Percentiles rank a stretch among this genome's conserved stretches.
Conservation (phyloP, 2,329 filamentous ascomycete genomes). For the Diplodia intermedia region DNA sequence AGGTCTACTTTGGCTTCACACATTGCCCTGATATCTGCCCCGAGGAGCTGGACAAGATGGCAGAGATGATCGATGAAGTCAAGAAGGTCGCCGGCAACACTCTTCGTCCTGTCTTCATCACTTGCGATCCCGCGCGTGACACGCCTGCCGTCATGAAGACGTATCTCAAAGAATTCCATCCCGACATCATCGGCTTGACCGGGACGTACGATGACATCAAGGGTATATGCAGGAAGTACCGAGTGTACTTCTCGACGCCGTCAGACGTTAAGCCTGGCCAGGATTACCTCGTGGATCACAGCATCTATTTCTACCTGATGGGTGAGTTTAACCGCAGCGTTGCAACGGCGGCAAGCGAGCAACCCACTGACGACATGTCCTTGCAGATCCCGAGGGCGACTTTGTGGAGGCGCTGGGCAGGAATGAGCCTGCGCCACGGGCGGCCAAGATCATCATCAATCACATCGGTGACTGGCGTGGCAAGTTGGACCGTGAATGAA, state of each 20-base stretch:
- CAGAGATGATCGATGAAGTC: slow-evolving; percentile 83
- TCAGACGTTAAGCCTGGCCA: slow-evolving; percentile 86
- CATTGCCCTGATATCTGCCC: slow-evolving; percentile 99
- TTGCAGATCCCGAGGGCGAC: slow-evolving; percentile 88
- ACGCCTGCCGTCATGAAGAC: slow-evolving; percentile 81
- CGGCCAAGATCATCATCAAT: slow-evolving; percentile 79
- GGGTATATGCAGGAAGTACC: slow-evolving; percentile 90
- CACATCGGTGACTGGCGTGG: slow-evolving; percentile 83
- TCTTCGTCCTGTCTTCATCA: slow-evolving; percentile 86
- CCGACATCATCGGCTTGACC: slow-evolving; percentile 83
- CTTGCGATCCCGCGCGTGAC: slow-evolving; percentile 92
- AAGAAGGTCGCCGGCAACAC: slow-evolving; percentile 56
- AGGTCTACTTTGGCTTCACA: slow-evolving; percentile 98
- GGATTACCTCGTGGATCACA: slow-evolving; percentile 98
- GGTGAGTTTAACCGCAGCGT: slow-evolving; percentile 54
- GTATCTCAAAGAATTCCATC: slow-evolving; percentile 92
- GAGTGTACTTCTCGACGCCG: slow-evolving; percentile 97
- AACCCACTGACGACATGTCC: slow-evolving; percentile 38
- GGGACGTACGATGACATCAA: slow-evolving; percentile 95
- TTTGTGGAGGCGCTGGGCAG: slow-evolving; percentile 96
- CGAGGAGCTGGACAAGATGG: slow-evolving; percentile 99
- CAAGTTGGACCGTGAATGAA: slow-evolving; percentile 56
- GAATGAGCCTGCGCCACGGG: slow-evolving; percentile 89
- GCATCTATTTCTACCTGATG: slow-evolving; percentile 99
- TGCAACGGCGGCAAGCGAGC: neutral